Conservation (phyloP, 768 basidiomycete genomes). For the Lentinula aciculospora region DNA sequence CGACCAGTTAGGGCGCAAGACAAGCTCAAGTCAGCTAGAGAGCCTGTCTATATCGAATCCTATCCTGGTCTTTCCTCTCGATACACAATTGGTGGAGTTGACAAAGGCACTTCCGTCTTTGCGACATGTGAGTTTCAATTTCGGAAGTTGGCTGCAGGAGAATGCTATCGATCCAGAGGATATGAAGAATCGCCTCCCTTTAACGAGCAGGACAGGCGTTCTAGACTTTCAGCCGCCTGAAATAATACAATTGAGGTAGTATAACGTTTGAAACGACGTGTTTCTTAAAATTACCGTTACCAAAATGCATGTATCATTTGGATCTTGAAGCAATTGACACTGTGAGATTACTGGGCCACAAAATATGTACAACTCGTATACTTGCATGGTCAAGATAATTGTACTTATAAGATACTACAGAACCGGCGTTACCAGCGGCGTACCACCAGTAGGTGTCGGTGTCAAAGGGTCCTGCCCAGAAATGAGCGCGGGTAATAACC, state of each 20-base stretch:
- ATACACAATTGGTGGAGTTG: neutral
- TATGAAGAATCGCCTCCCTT: neutral
- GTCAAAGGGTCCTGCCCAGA: slow-evolving; percentile 28
- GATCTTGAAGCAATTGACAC: no score
- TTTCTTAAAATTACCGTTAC: no score
- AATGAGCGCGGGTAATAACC: slow-evolving; percentile 22
- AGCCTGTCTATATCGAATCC: neutral
- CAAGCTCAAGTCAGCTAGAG: neutral
- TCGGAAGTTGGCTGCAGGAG: neutral
- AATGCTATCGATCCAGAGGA: neutral
- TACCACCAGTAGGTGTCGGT: slow-evolving; percentile 19
- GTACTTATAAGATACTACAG: neutral
- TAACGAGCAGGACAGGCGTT: neutral
- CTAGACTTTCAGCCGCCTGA: neutral
- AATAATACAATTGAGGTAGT: neutral
- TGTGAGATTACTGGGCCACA: no score
- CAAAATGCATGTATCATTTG: no score
- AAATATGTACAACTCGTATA: no score
- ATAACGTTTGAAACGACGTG: no score
- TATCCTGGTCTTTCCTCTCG: neutral
- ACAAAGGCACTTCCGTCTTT: neutral
- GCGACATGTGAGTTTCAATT: neutral
- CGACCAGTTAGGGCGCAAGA: neutral
- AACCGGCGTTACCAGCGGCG: neutral
- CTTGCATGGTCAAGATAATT: no score